A percentile compares a stretch with the other conserved stretches of the same genome.
Conservation (phyloP, 257 asterid genomes). For the Solanum phureja region DNA sequence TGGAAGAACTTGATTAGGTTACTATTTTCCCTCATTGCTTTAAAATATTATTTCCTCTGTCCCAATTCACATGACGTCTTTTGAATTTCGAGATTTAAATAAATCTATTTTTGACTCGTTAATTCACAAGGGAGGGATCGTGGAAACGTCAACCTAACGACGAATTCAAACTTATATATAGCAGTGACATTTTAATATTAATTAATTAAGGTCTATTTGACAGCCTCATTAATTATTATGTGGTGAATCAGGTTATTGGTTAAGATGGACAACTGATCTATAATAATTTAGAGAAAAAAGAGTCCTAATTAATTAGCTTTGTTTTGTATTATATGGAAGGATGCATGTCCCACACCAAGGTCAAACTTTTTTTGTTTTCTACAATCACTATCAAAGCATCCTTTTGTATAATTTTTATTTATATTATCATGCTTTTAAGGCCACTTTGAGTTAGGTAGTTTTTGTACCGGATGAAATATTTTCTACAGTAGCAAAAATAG, state of each 20-base stretch:
- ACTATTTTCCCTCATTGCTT: neutral
- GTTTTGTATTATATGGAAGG: neutral
- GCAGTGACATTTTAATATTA: neutral
- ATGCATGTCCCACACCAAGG: neutral
- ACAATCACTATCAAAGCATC: neutral
- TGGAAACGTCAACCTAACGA: neutral
- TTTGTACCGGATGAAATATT: too few relatives aligned
- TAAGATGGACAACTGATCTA: neutral
- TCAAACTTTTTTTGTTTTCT: neutral
- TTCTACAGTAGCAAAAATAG: neutral
- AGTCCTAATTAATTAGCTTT: neutral
- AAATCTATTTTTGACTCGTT: neutral
- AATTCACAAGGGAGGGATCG: constrained; percentile 14
- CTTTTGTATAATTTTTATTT: neutral
- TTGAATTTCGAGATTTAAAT: neutral
- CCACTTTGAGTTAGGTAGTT: neutral
- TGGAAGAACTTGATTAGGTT: neutral
- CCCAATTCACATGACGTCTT: too few relatives aligned
- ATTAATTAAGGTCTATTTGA: neutral
- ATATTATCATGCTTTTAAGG: neutral
- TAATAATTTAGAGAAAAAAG: neutral
- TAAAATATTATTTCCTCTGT: neutral
- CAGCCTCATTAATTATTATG: neutral
- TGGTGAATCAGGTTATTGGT: neutral
- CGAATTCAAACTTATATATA: neutral